These are phyloP conservation scores for Xylariaceae sp. DNA, from an alignment of 2,329 filamentous ascomycete species.

Conservation along the genomic window DNA sequence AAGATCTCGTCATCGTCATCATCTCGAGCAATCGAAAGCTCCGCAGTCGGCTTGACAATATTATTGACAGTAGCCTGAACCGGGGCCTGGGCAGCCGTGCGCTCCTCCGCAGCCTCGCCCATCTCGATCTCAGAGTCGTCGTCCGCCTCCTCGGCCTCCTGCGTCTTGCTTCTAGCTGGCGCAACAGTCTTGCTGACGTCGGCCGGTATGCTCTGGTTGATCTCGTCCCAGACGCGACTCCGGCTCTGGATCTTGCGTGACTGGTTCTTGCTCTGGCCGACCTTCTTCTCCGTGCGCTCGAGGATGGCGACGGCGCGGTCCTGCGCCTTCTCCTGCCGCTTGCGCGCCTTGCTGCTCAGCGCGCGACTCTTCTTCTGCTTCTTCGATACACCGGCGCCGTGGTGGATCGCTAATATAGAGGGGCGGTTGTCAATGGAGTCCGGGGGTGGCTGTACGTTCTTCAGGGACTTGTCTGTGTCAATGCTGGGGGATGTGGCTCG, in stretches of 20 bases:
- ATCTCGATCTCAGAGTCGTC: constrained; percentile 23
- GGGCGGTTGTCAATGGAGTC: constrained; percentile 49
- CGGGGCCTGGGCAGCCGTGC: neutral
- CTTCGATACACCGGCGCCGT: constrained; percentile 61
- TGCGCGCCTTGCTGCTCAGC: constrained; percentile 50
- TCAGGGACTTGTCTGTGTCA: constrained; percentile 66
- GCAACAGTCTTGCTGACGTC: constrained; percentile 6
- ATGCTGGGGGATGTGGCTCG: constrained; percentile 66
- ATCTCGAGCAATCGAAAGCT: constrained; percentile 10
- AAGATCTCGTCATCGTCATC: constrained; percentile 17
- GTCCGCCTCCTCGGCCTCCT: constrained; percentile 15
- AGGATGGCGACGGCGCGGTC: constrained; percentile 56
- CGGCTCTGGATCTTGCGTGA: constrained; percentile 44
- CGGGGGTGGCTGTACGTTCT: constrained; percentile 49
- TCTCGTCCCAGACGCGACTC: constrained; percentile 53
- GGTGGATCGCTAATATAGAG: constrained; percentile 64
- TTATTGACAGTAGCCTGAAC: neutral
- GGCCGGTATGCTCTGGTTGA: constrained; percentile 42
- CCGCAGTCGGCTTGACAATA: neutral
- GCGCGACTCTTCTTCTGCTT: constrained; percentile 56
- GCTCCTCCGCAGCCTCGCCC: constrained; percentile 16
- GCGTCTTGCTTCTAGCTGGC: constrained; percentile 13
- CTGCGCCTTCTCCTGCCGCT: constrained; percentile 51
- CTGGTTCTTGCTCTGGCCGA: constrained; percentile 49
- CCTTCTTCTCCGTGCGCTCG: constrained; percentile 53